These are phyloP conservation scores for Candida montana DNA, from an alignment of 805 yeast species.

Conservation along the genomic window DNA sequence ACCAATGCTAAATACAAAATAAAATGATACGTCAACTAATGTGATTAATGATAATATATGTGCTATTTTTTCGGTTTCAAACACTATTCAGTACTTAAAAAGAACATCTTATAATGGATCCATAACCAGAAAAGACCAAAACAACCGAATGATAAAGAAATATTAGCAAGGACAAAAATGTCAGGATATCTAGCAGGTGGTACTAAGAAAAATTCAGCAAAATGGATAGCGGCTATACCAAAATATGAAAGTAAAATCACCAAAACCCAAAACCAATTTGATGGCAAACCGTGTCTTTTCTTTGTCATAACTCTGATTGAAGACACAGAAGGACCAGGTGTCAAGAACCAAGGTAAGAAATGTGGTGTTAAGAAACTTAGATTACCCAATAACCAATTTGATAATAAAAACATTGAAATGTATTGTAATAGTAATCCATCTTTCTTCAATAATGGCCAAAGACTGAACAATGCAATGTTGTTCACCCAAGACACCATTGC, in stretches of 20 bases:
- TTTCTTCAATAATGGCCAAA: conserved; percentile 79
- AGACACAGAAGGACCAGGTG: conserved; percentile 41
- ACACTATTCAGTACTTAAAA: no score
- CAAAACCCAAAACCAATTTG: conserved; percentile 41
- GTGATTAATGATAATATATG: no score
- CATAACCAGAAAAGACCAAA: conserved; percentile 79
- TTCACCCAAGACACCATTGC: conserved; percentile 83
- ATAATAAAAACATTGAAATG: conserved; percentile 49
- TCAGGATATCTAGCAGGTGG: conserved; percentile 74
- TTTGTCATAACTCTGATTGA: conserved; percentile 27
- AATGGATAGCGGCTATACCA: conserved; percentile 45
- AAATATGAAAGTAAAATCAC: conserved; percentile 49
- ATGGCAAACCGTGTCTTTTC: conserved; percentile 44
- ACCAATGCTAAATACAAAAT: no score
- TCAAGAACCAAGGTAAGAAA: conserved; percentile 33
- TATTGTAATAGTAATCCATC: conserved; percentile 77
- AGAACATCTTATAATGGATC: conserved; percentile 54
- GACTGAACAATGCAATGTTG: conserved; percentile 76
- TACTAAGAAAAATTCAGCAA: conserved; percentile 41
- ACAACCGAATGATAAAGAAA: conserved; percentile 67
- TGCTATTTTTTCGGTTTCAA: no score
- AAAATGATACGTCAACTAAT: no score
- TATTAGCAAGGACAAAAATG: conserved; percentile 76
- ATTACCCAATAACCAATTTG: conserved; percentile 78
- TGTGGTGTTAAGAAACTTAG: conserved; percentile 47